These are phyloP conservation scores for Paracoccidioides brasiliensis DNA, from an alignment of 2,329 filamentous ascomycete genomes.

Conservation along the genomic window DNA sequence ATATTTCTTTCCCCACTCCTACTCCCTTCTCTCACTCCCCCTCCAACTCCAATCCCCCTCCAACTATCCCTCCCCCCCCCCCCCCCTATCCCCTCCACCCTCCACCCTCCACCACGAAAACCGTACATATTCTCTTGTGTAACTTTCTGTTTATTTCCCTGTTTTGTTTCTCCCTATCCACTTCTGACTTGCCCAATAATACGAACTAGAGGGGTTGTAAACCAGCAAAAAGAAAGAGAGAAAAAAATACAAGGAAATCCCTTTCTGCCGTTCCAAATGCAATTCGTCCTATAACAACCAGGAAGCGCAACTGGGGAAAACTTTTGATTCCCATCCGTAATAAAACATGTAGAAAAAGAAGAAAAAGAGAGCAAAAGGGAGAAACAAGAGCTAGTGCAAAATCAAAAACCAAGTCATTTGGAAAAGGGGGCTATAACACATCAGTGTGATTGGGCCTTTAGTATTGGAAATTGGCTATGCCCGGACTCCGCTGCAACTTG, in stretches of 20 bases:
- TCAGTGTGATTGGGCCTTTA: neutral
- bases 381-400: neutral
- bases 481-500: neutral
- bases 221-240: neutral
- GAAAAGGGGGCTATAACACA: neutral
- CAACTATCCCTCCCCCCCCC: neutral
- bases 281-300: neutral
- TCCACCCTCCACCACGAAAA: neutral
- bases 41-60: neutral
- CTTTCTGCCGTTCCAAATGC: neutral
- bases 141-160: neutral
- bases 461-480: neutral
- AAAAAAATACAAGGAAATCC: neutral
- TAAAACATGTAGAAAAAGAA: neutral
- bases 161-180: neutral
- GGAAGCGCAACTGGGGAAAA: neutral
- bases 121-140: neutral
- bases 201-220: neutral
- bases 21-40: neutral
- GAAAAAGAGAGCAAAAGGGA: neutral
- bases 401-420: neutral
- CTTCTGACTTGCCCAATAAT: neutral
- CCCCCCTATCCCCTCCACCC: neutral
- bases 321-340: slow-evolving; percentile 1
- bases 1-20: neutral